A percentile compares a stretch with the other conserved stretches of the same genome.
Conservation (phyloP, 2,329 filamentous ascomycete genomes). For the Blastomyces parvus region DNA sequence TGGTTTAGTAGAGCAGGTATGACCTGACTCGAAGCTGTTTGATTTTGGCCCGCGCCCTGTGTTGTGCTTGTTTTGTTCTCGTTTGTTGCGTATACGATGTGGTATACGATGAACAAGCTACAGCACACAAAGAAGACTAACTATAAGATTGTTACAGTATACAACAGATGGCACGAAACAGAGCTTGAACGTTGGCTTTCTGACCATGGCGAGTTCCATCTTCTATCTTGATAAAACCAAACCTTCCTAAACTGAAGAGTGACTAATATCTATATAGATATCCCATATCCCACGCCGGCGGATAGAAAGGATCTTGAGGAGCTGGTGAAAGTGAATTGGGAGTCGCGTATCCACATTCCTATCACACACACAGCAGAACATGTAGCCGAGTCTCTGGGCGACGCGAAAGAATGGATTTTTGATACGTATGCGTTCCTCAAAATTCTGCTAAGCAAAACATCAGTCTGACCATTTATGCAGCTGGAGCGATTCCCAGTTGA, state of each 20-base stretch:
- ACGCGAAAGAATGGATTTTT: constrained; percentile 82
- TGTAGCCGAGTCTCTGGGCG: constrained; percentile 59
- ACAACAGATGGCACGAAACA: constrained; percentile 98
- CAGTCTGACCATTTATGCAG: constrained; percentile 42
- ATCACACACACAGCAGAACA: constrained; percentile 74
- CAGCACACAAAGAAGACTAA: constrained; percentile 6
- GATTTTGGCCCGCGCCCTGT: neutral
- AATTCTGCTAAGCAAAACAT: constrained; percentile 10
- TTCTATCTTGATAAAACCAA: neutral
- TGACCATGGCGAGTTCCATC: constrained; percentile 52
- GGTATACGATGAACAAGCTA: neutral
- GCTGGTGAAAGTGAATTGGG: constrained; percentile 85
- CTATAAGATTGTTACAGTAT: constrained; percentile 49
- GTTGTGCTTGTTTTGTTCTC: neutral
- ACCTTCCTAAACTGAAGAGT: neutral
- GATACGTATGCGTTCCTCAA: constrained; percentile 48
- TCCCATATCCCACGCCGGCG: constrained; percentile 80
- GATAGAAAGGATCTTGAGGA: constrained; percentile 93
- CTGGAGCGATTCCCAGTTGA: constrained; percentile 88
- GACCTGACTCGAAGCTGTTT: constrained; percentile 28
- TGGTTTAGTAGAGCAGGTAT: constrained; percentile 83
- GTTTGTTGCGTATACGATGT: neutral
- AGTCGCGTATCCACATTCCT: constrained; percentile 59
- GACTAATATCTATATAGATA: constrained; percentile 34
- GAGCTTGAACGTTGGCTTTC: constrained; percentile 96